Evolutionary conservation across 1,139 yeast species (phyloP), one percentile per base, ranked within the genome.

Genomic region (Torulaspora globosa): DNA sequence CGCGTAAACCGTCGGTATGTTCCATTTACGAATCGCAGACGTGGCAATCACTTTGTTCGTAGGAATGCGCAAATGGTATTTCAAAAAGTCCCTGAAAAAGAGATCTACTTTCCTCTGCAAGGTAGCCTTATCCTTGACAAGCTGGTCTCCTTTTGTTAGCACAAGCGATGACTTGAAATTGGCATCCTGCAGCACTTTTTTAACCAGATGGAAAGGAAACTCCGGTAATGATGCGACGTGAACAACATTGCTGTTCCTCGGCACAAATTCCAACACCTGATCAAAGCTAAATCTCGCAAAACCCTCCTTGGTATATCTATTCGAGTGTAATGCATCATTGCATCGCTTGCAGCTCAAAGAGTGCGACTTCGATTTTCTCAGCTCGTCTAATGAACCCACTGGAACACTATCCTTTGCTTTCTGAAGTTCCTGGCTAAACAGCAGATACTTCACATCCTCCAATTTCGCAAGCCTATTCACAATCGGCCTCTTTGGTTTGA

Each of bases 161-260:
- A 62, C 41, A 11, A 62, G 38, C 12, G 57, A 36, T 4, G 54
- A 26, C 15, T 48, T 49, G 39, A 44, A 48, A 8, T 47, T 33
- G 21, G 42, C 36, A 26, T 46, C 46, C 12, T 52, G 34, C 26
- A 72, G 66, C 18, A 79, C 67, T 5, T 59, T 59, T n/a, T 59
- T 66, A 49, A 71, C 73, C 14, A 79, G 64, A 6, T 80, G 75
- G 43, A 82, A 67, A 1, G 96, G 96, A 58, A 85, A 85, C 54
- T 86, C 95, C 23, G 73, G 65, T 0, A 83, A 80, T 39, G 82
- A 80, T 11, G 82, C 70, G 1, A 85, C 78, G 57, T 83, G 81
- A 1, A 82, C 74, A 2, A 85, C 57, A 24, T 74, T 72, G 1
- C 80, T 78, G 26, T 67, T 58, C 1, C 58, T 60, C 2, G 88